Base-by-base conservation (phyloP, 257 asterid species). In the Rubia yunnanensis region DNA sequence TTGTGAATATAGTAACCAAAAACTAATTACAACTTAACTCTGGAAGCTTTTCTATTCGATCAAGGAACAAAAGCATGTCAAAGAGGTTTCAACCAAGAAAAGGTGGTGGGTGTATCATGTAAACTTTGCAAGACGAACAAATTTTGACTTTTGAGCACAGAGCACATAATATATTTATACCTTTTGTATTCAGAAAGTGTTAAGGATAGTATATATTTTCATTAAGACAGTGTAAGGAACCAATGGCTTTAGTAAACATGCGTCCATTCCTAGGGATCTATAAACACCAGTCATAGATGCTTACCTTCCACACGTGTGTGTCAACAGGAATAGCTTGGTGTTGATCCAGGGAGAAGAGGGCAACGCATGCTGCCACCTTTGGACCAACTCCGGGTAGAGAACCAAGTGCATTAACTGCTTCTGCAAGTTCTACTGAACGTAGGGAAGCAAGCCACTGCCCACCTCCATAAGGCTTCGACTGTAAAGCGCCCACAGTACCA, bases 281-380 rank as follows among this genome's bases (percentile, higher is more conserved):
- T 56, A 2, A 44, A 30, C 38, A n/a, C n/a, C 34, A 31, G 13
- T 17, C 15, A 56, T 56, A 63, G 69, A n/a, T 48, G 60, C 77
- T 74, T 63, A 92, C 99, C 96, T 87, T 64, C 99, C 99, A 94
- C 59, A 90, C 99, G 57, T 94, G 99, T 52, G 96, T 94, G 75
- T 94, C 99, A 17, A 94, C 97, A 8, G 99, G 99, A 74, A 94
- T 84, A 53, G 97, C 94, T 48, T 88, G 96, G 77, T 94, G 99
- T 70, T 94, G 95, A 76, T 94, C 99, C 46, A 94, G 81, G 31
- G 97, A 78, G 81, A 94, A 94, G 36, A 94, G 97, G 36, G 99
- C 95, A 73, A 90, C 65, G 75, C 99, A 94, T 2, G 99, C 95
- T 58, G 99, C 96, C 56, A 94, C 99, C 76, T 94, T 94, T n/a